Evolutionary conservation across 2,329 filamentous ascomycete genomes (phyloP), one percentile per base, ranked within the genome.

Genomic region (Thielaviopsis cerberus): DNA sequence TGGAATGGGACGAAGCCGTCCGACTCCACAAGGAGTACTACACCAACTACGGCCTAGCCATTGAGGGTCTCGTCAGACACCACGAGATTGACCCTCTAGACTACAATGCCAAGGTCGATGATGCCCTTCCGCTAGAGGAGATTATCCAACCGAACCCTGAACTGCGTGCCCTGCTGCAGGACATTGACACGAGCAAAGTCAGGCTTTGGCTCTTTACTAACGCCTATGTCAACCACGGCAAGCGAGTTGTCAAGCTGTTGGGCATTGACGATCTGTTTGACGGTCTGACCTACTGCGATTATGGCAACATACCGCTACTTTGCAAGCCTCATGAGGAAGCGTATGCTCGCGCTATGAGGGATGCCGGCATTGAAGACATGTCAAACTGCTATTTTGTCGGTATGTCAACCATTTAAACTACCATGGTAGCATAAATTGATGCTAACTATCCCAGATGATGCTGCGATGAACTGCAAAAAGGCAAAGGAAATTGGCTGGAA

Each of bases 121-220:
- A 98, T 69, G 92, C 92, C 2, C 73, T 98, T 23, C 90, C 92
- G 0, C 77, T 98, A 3, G 88, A 96, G 66, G 75, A 79, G 20
- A 80, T 97, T 66, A 85, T 98, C 67, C 83, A 83, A 66, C 87
- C 88, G 0, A 81, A 94, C 65, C 78, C 82, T 0, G 75, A 82
- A 65, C 75, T 97, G 50, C 83, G 88, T 54, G 75, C 78, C 65
- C 71, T 98, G 52, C 80, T 98, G 5, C 75, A 85, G 68, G 86
- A 90, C 63, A 82, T 98, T 57, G 90, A 98, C 70, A 83, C 71
- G 60, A 79, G 74, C 65, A 94, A 94, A 68, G 86, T 96, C 62
- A 88, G 82, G 62, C 74, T 89, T 27, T 98, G 94, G 92, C 80
- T 98, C 1, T 85, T 98, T 65, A 98, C 94, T 1, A 98, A 98